Evolutionary conservation across 139 green algal genomes (phyloP), one percentile per base, ranked within the genome.

Genomic region (Edaphochlamys debaryana): DNA sequence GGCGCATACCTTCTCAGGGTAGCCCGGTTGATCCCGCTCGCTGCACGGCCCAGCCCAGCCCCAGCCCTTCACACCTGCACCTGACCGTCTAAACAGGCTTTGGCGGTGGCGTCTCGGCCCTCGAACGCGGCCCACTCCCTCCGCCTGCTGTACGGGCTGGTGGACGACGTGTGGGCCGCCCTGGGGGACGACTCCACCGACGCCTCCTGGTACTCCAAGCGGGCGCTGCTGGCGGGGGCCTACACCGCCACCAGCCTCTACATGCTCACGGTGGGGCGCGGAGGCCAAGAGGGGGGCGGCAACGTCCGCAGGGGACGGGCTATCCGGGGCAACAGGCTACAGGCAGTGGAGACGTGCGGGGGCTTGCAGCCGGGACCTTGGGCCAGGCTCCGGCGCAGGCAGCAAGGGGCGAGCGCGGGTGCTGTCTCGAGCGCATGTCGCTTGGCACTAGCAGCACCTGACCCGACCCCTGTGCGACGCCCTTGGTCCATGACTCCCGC

Each of bases 171-270:
- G 13, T 95, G 90, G 91, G 82, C 94, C 54, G 90, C 89, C 29
- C 86, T 80, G 36, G 93, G 92, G 4, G 94, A 95, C 79, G 83
- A 70, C 1, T 92, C 92, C n/a, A 89, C 91, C 32, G 94, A 95
- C 80, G 66, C 68, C 41, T 87, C 74, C 30, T 96, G 93, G 92
- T 97, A 96, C 87, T 92, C 86, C 48, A 94, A 95, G 84, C 82
- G 94, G 0, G 92, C 86, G 0, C 50, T 91, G 45, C 73, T 97
- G 45, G 86, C 87, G 0, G 86, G 84, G 0, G 72, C 94, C 3
- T 96, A 95, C 70, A 84, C 80, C 17, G 86, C 83, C 32, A 92
- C 90, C 52, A 93, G 95, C 86, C 85, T 97, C 13, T 96, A 92
- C 86, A 96, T 96, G 92, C 85, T 97, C 5, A 96, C 91, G 76